Conservation (phyloP, 2,329 filamentous ascomycete species). For the Colletotrichum simmondsii region DNA sequence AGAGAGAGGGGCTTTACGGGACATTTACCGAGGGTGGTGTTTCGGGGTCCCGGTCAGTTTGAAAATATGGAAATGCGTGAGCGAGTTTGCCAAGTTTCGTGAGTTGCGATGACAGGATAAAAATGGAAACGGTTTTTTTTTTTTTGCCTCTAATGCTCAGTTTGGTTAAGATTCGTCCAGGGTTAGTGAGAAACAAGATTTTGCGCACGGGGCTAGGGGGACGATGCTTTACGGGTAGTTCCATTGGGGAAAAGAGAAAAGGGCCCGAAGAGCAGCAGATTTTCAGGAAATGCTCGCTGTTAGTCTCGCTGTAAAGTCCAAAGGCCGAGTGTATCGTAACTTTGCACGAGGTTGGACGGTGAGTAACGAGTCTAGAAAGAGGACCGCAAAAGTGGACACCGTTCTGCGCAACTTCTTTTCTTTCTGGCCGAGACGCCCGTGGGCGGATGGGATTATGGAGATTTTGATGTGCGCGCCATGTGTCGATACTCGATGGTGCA, state of each 20-base stretch:
- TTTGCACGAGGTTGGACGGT: background rate
- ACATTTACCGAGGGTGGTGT: background rate
- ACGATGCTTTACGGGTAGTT: background rate
- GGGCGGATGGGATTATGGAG: constrained; percentile 2
- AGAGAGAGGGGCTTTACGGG: background rate
- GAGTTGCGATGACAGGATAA: background rate
- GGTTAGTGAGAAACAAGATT: background rate
- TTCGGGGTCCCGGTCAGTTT: background rate
- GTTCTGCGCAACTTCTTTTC: background rate
- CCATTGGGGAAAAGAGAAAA: background rate
- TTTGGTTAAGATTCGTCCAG: background rate
- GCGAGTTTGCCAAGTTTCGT: background rate
- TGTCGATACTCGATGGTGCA: background rate
- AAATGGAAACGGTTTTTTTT: background rate
- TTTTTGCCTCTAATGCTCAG: background rate
- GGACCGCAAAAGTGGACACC: background rate
- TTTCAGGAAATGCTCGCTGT: background rate
- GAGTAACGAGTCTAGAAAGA: background rate
- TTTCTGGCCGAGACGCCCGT: background rate
- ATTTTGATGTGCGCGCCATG: background rate
- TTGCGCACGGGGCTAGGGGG: background rate
- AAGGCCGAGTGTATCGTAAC: background rate
- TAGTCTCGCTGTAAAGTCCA: constrained; percentile 1
- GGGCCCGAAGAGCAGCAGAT: background rate
- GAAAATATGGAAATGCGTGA: background rate